Conservation (phyloP, 116 monocot species). For the Phalaenopsis hybrid region DNA sequence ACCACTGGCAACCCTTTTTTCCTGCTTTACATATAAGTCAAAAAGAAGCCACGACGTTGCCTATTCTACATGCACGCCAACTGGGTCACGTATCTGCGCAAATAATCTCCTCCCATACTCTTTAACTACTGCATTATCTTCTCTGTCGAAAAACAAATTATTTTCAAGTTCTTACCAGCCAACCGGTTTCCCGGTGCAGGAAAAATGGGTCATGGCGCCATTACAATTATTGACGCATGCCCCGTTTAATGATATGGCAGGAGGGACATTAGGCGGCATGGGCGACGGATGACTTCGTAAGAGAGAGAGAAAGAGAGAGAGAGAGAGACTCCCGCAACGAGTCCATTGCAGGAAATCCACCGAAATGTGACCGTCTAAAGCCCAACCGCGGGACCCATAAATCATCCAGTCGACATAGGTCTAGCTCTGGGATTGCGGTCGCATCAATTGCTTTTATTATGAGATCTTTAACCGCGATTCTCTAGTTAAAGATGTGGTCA, state of each 20-base stretch:
- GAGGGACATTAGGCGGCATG: background rate
- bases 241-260: constrained; percentile 5
- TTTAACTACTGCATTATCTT: background rate
- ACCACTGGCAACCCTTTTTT: background rate
- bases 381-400: background rate
- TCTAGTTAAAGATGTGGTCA: background rate
- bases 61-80: background rate
- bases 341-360: background rate
- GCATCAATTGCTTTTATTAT: background rate
- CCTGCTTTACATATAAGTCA: background rate
- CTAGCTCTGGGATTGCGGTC: background rate
- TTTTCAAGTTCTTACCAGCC: background rate
- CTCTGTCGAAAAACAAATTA: background rate
- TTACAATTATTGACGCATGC: constrained; percentile 9
- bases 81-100: background rate
- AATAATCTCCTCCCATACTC: background rate
- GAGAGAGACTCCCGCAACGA: background rate
- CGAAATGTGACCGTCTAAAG: constrained; percentile 2
- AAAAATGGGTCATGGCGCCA: background rate
- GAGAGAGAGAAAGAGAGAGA: background rate
- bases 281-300: constrained; percentile 6
- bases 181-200: background rate
- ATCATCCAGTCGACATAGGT: background rate
- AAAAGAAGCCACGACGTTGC: background rate
- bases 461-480: background rate